Evolutionary conservation across 371 early-diverging fungal genomes (phyloP), one percentile per base, ranked within the genome.

Genomic region (Rhizopus delemar): DNA sequence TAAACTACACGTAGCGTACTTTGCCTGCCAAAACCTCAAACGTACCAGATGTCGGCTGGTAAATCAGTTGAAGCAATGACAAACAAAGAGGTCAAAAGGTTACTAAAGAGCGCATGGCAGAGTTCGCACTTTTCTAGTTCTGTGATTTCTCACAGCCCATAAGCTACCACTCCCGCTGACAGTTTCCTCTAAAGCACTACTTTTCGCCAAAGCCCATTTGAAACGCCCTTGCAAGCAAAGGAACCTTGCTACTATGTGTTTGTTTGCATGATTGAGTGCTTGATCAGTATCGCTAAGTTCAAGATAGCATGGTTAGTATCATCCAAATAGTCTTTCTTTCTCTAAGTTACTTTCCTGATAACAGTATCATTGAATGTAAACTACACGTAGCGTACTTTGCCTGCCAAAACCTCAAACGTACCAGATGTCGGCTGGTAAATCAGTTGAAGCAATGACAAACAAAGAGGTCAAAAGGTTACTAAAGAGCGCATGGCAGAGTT

Each of bases 201-300:
- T 49, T 22, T 28, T 49, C 49, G 28, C 49, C 49, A 49, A 49
- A 31, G 29, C 32, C 28, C 49, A 49, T 49, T 49, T 49, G 49
- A 49, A 49, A 49, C 31, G 49, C 49, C 49, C 49, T 28, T 49
- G 5, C 16, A 49, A 49, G 29, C 49, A 49, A 49, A 49, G 49
- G 31, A 29, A 49, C 49, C 49, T 49, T 49, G 29, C 28, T 49
- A 49, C 32, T 49, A n/a, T 49, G 85, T 90, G 96, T 11, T 8
- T 38, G 38, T 38, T 5, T 38, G 11, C 11, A 38, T 38, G 38
- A 5, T 5, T 38, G 38, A 8, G 11, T 38, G 38, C 11, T 8
- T 11, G 38, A 11, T 11, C 38, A 38, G 11, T 8, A 38, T 5
- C 8, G 38, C 5, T 11, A 38, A 38, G 38, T 11, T 11, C 38